A percentile compares a stretch with the other conserved stretches of the same genome.
These are phyloP conservation scores for Aspergillus pseudoviridinutans DNA, from an alignment of 2,329 filamentous ascomycete species.

Conservation along the genomic window DNA sequence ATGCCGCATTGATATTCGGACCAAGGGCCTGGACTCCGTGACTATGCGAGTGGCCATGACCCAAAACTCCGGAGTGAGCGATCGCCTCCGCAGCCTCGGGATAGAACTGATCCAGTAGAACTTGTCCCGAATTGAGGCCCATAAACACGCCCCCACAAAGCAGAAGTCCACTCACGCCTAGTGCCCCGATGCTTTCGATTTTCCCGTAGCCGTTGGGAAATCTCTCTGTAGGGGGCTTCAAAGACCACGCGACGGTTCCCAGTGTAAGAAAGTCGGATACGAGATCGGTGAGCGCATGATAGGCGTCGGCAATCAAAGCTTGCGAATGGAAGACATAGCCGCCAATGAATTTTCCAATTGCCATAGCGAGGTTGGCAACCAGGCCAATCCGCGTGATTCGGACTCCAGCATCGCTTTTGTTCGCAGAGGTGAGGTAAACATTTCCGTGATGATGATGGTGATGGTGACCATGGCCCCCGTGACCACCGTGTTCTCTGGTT, in stretches of 20 bases:
- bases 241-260: slow-evolving; percentile 87
- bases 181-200: slow-evolving; percentile 89
- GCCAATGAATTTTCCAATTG: slow-evolving; percentile 84
- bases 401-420: slow-evolving; percentile 89
- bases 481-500: slow-evolving; percentile 42
- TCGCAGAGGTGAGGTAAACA: slow-evolving; percentile 71
- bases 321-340: slow-evolving; percentile 95
- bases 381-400: slow-evolving; percentile 87
- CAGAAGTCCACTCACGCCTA: slow-evolving; percentile 89
- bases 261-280: slow-evolving; percentile 93
- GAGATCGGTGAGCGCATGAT: slow-evolving; percentile 92
- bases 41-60: slow-evolving; percentile 60
- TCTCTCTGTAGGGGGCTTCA: slow-evolving; percentile 74
- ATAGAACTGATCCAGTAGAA: slow-evolving; percentile 69
- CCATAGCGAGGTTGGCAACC: slow-evolving; percentile 90
- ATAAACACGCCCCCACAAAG: slow-evolving; percentile 88
- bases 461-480: slow-evolving; percentile 57
- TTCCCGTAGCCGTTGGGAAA: slow-evolving; percentile 96
- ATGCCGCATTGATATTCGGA: slow-evolving; percentile 89
- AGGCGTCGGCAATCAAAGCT: slow-evolving; percentile 86
- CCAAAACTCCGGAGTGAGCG: slow-evolving; percentile 35
- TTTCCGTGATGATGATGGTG: slow-evolving; percentile 81
- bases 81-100: slow-evolving; percentile 57
- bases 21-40: slow-evolving; percentile 50
- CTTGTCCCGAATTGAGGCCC: slow-evolving; percentile 70